A percentile compares a stretch with the other conserved stretches of the same genome.
phyloP scores from a whole-genome alignment of 176 grass and related monocot genomes.

The Puya raimondii region DNA sequence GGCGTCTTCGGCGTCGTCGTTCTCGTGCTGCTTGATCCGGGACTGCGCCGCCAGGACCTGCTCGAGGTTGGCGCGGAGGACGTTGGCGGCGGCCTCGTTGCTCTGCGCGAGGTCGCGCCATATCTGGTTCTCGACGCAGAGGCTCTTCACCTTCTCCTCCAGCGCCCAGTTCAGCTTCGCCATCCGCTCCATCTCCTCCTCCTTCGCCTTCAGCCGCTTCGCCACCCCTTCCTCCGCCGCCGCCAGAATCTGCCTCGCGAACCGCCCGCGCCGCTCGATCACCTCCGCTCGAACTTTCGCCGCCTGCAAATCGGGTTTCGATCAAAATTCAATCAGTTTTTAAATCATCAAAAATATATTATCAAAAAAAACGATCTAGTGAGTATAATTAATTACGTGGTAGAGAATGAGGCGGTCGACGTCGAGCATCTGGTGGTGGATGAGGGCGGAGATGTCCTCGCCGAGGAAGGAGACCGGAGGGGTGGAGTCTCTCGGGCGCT shows the following conservation, averaged over 20 bases:
- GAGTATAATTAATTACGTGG: constrained; percentile 31
- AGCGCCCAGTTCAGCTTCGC: constrained; percentile 45
- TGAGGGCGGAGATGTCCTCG: constrained; percentile 16
- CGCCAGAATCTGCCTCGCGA: constrained; percentile 19
- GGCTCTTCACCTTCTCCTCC: constrained; percentile 34
- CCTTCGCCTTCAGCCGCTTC: constrained; percentile 41
- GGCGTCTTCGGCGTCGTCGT: constrained; percentile 20
- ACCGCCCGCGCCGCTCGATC: constrained; percentile 30
- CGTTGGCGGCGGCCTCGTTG: constrained; percentile 38
- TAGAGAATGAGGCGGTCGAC: constrained; percentile 45
- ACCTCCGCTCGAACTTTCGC: constrained; percentile 35
- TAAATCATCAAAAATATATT: too few species aligned
- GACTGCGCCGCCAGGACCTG: constrained; percentile 31
- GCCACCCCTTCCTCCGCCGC: constrained; percentile 33
- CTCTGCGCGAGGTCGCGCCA: constrained; percentile 63
- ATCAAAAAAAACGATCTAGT: too few species aligned
- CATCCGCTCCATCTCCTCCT: constrained; percentile 47
- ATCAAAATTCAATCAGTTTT: too few species aligned
- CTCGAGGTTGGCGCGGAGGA: constrained; percentile 44
- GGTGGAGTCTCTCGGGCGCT: constrained; percentile 8
- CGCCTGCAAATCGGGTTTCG: constrained; percentile 20
- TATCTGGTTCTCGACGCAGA: constrained; percentile 45
- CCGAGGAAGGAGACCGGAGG: constrained; percentile 10
- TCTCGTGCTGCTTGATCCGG: not conserved
- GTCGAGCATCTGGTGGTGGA: constrained; percentile 44